Conservation (phyloP, 106 monocot genomes). For the Allium fistulosum region DNA sequence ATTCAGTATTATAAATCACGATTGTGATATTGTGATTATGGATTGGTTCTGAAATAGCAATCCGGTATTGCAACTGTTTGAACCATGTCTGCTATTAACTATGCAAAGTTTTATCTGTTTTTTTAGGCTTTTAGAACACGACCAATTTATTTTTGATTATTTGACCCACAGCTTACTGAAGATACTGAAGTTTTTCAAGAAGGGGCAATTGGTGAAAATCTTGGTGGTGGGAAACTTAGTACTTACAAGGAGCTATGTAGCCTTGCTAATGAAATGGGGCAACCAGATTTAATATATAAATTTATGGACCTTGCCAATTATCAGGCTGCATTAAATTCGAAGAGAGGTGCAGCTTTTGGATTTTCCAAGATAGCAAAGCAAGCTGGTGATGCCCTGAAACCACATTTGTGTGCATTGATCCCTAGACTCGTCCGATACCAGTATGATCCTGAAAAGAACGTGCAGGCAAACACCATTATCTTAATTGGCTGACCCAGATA, state of each 20-base stretch:
- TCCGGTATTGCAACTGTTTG: constrained; percentile 5
- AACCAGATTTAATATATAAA: constrained; percentile 95
- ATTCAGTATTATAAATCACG: too few relatives aligned
- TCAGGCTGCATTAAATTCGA: constrained; percentile 91
- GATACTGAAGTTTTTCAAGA: constrained; percentile 99
- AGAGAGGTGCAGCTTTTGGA: constrained; percentile 96
- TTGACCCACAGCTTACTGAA: constrained; percentile 53
- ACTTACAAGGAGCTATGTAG: constrained; percentile 96
- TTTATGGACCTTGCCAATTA: constrained; percentile 99
- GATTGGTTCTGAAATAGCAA: too few relatives aligned
- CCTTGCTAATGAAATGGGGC: constrained; percentile 98
- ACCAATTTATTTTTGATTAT: constrained; percentile 7
- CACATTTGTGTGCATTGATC: constrained; percentile 64
- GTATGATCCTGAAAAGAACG: constrained; percentile 98
- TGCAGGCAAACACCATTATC: constrained; percentile 49
- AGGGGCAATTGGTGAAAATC: constrained; percentile 74
- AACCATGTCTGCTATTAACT: neutral
- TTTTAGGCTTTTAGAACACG: neutral
- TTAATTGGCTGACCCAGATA: too few relatives aligned
- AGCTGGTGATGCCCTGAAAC: constrained; percentile 89
- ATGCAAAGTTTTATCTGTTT: neutral
- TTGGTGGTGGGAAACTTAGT: constrained; percentile 78
- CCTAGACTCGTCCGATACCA: constrained; percentile 93
- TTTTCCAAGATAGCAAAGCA: constrained; percentile 98
- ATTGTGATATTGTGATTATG: too few relatives aligned